These are phyloP conservation scores for Neofusicoccum kwambonambiense DNA, from an alignment of 2,329 filamentous ascomycete species.

Conservation along the genomic window DNA sequence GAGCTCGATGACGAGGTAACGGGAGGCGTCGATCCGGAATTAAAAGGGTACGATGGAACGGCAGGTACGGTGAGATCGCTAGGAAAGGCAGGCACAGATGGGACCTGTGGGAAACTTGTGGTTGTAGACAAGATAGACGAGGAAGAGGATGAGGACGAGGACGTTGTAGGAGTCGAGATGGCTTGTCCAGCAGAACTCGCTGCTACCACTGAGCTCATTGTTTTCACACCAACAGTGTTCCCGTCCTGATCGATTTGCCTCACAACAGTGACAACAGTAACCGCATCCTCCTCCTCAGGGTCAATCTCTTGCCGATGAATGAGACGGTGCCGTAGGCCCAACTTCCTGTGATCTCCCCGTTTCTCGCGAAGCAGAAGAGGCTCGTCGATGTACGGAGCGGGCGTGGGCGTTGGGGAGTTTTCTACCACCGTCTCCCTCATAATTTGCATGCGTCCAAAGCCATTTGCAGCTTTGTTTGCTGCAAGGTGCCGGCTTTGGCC, in stretches of 20 bases:
- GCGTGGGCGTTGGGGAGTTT: constrained; percentile 19
- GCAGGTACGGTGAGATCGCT: constrained; percentile 28
- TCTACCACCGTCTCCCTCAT: constrained; percentile 21
- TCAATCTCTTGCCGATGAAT: constrained; percentile 31
- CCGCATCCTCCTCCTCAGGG: neutral
- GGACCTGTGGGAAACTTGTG: constrained; percentile 26
- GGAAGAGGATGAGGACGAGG: constrained; percentile 8
- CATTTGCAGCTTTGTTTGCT: constrained; percentile 19
- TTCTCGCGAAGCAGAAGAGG: constrained; percentile 25
- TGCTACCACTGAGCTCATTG: constrained; percentile 8
- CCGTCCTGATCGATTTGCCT: constrained; percentile 16
- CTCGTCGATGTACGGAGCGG: constrained; percentile 19
- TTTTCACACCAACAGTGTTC: constrained; percentile 15
- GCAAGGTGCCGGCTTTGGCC: constrained; percentile 29
- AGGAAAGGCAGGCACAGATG: constrained; percentile 36
- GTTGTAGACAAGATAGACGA: neutral
- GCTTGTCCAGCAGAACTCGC: constrained; percentile 9
- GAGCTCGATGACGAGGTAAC: constrained; percentile 5
- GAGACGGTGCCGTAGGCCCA: constrained; percentile 33
- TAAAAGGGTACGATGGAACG: constrained; percentile 35
- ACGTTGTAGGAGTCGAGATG: constrained; percentile 3
- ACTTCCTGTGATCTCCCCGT: constrained; percentile 22
- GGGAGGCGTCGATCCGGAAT: constrained; percentile 16
- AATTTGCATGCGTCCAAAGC: constrained; percentile 19
- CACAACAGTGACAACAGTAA: constrained; percentile 16